A percentile compares a stretch with the other conserved stretches of the same genome.
These are phyloP conservation scores for Mucor circinelloides DNA, from an alignment of 371 early-diverging fungal species.

Conservation along the genomic window DNA sequence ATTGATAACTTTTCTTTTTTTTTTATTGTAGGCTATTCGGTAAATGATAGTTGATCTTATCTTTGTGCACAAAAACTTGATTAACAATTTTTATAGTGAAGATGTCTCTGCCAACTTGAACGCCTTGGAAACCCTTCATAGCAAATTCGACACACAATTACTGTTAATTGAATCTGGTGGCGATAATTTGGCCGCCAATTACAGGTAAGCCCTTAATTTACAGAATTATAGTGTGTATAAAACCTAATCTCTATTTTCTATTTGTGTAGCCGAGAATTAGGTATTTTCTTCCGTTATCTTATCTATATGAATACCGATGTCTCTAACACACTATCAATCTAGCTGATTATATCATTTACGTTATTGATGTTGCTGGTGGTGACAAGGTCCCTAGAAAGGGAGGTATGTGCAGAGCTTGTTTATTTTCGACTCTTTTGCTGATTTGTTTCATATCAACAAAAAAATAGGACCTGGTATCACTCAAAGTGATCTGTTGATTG, in stretches of 20 bases:
- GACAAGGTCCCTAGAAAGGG: slow-evolving; percentile 91
- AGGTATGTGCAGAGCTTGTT: slow-evolving; percentile 27
- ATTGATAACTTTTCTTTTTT: neutral
- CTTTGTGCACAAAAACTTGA: neutral
- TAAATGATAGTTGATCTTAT: slow-evolving; percentile 13
- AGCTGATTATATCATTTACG: slow-evolving; percentile 95
- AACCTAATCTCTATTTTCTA: slow-evolving; percentile 12
- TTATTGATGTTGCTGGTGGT: slow-evolving; percentile 95
- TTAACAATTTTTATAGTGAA: slow-evolving; percentile 59
- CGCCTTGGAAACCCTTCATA: slow-evolving; percentile 87
- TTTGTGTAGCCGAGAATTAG: slow-evolving; percentile 50
- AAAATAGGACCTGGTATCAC: slow-evolving; percentile 91
- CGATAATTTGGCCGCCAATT: slow-evolving; percentile 94
- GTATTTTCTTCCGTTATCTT: slow-evolving; percentile 30
- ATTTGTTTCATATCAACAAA: neutral
- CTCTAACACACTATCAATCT: slow-evolving; percentile 22
- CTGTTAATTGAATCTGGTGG: slow-evolving; percentile 92
- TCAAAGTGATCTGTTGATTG: slow-evolving; percentile 87
- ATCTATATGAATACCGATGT: slow-evolving; percentile 6
- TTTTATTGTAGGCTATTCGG: slow-evolving; percentile 49
- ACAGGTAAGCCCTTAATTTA: slow-evolving; percentile 45
- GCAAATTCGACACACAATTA: slow-evolving; percentile 78
- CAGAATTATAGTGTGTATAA: neutral
- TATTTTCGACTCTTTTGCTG: neutral
- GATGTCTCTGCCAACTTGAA: slow-evolving; percentile 94